Evolutionary conservation across 805 yeast species (phyloP), one percentile per base, ranked within the genome.

Genomic region (Wickerhamomyces chambardii): DNA sequence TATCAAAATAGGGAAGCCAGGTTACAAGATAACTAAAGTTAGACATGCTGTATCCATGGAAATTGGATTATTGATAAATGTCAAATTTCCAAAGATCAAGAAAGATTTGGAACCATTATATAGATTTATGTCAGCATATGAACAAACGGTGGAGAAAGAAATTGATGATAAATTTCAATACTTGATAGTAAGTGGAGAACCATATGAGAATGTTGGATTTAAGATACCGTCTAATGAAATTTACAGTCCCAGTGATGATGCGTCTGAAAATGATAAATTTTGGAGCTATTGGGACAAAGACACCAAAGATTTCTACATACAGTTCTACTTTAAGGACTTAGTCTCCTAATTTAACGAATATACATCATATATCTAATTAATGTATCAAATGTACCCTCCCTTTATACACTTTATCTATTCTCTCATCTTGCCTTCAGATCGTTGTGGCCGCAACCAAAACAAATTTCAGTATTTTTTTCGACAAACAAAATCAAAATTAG

Each of bases 101-200:
- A 38, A 43, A 1, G 73, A 55, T 12, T 55, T 63, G 9, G 66
- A 54, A 29, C 95, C 95, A 10, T 63, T 74, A 33, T 81, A 75
- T 55, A 63, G 95, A 36, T 58, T 90, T 30, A 81, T 89, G 84
- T 75, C 85, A 28, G 73, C 79, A 22, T 78, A 72, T 48, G 97
- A 92, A 47, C 77, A 78, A 35, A 53, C 61, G 7, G 59, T 65
- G 5, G 73, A 70, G 47, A 74, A 73, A 34, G 61, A 68, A 24
- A 63, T 66, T 1, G 60, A 64, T 34, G 57, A 62, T 28, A 60
- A 64, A 9, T 75, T 53, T 56, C 94, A 83, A 56, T 89, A 78
- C 52, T 47, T 92, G 43, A 77, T 89, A 10, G 59, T 89, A 0
- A 78, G 87, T n/a, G 92, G 81, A 3, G 95, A 86, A 53, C 97